phyloP scores from a whole-genome alignment of 768 basidiomycete genomes.

The Mycena polygramma region DNA sequence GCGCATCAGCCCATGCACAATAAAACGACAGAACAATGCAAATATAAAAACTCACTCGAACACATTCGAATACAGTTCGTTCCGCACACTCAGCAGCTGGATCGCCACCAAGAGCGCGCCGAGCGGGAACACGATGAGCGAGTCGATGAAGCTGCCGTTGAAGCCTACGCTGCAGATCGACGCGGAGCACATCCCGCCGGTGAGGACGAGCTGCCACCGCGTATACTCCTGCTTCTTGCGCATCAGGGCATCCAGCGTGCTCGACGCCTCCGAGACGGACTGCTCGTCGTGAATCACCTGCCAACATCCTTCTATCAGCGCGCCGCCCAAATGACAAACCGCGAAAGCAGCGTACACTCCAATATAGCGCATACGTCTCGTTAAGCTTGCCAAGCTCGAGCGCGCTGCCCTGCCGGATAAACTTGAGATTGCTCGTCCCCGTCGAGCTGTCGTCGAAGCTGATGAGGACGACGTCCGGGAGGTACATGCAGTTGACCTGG shows the following conservation, averaged over 20 bases:
- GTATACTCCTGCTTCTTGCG: slow-evolving; percentile 70
- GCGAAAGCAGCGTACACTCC: slow-evolving; percentile 70
- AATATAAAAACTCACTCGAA: slow-evolving; percentile 67
- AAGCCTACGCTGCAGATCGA: slow-evolving; percentile 83
- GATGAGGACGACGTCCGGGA: slow-evolving; percentile 82
- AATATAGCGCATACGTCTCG: slow-evolving; percentile 79
- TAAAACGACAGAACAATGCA: neutral
- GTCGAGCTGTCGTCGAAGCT: slow-evolving; percentile 86
- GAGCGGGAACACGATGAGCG: slow-evolving; percentile 78
- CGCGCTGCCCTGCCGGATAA: slow-evolving; percentile 78
- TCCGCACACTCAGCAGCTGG: slow-evolving; percentile 78
- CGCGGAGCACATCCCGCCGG: slow-evolving; percentile 83
- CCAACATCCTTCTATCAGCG: too few relatives aligned
- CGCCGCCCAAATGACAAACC: too few relatives aligned
- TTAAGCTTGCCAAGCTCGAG: slow-evolving; percentile 85
- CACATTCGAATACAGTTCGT: slow-evolving; percentile 85
- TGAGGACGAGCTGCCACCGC: slow-evolving; percentile 71
- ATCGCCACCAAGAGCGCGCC: slow-evolving; percentile 81
- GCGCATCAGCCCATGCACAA: slow-evolving; percentile 10
- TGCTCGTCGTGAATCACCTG: slow-evolving; percentile 87
- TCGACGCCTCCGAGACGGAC: slow-evolving; percentile 79
- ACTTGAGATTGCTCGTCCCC: slow-evolving; percentile 84
- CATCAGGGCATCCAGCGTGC: slow-evolving; percentile 82
- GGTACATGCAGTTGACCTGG: slow-evolving; percentile 75
- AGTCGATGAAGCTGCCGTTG: slow-evolving; percentile 83